Evolutionary conservation across 805 yeast species (phyloP).

Genomic region (Metschnikowia lachancei): DNA sequence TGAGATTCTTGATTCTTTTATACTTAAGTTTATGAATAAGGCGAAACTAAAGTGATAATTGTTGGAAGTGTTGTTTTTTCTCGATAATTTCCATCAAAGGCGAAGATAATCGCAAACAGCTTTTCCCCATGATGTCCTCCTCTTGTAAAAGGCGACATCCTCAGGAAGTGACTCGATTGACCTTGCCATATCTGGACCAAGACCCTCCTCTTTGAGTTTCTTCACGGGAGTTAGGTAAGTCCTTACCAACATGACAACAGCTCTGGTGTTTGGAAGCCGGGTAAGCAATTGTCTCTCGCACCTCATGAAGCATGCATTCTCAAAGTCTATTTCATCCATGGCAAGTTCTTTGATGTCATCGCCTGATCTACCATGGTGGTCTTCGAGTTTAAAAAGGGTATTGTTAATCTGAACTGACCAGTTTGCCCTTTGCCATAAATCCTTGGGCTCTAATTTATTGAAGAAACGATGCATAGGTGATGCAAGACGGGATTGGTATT

Average conservation of each 20-base stretch:
- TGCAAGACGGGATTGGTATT: conserved; percentile 53
- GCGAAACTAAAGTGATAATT: too few relatives aligned
- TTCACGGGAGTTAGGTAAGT: conserved; percentile 36
- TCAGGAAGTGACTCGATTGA: conserved; percentile 40
- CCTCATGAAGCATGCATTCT: conserved; percentile 32
- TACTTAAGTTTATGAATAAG: too few relatives aligned
- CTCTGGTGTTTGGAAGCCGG: conserved; percentile 35
- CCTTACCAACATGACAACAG: conserved; percentile 36
- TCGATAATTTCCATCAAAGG: background rate
- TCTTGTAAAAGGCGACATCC: conserved; percentile 38
- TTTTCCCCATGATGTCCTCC: conserved; percentile 37
- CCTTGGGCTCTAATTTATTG: conserved; percentile 49
- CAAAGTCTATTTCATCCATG: conserved; percentile 37
- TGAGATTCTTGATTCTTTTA: too few relatives aligned
- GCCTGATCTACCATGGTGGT: conserved; percentile 42
- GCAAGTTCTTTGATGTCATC: conserved; percentile 33
- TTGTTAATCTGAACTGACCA: conserved; percentile 70
- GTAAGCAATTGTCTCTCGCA: conserved; percentile 39
- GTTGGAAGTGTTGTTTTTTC: too few relatives aligned
- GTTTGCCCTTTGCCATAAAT: conserved; percentile 60
- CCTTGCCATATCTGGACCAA: conserved; percentile 27
- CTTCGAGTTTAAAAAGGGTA: conserved; percentile 44
- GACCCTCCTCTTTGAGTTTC: conserved; percentile 32
- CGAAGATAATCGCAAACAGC: conserved; percentile 34
- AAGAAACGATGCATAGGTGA: conserved; percentile 68